Evolutionary conservation across 305 asterid genomes (phyloP), one percentile per base, ranked within the genome.

Genomic region (Rubia balearica): DNA sequence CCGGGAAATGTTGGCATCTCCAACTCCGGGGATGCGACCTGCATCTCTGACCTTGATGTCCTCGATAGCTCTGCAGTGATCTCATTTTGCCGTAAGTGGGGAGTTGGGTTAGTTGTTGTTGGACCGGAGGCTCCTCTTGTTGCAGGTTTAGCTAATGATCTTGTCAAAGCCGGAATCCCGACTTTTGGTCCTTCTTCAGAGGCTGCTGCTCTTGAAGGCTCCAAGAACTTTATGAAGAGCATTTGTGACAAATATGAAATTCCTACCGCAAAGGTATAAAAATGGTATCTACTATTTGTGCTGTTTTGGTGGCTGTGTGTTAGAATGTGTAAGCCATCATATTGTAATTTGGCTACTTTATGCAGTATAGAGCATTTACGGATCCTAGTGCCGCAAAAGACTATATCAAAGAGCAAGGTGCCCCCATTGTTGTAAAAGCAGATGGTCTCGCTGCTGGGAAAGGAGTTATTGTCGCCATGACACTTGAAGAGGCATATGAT

Each of bases 101-200:
- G 88, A 57, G 90, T 94, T 70, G 97, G 96, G 7, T 73, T 94
- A 46, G 97, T 94, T 75, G 92, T 94, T 68, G 78, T 94, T 9
- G 98, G 98, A 42, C 97, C 97, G 0, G 98, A 94, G 88, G 97
- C 95, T 72, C 97, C 95, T 70, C 98, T 94, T 68, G 97, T 91
- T 67, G 95, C 95, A 61, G 98, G 98, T 38, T 96, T 94, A 74
- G 84, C 89, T 70, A 91, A 91, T 75, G 96, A 91, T 78, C 97
- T 94, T 77, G 88, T 81, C 66, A 80, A 84, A 85, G 95, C 84
- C 19, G 96, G 98, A 71, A 87, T 94, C 76, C 93, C 82, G 67
- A 82, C 96, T 62, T 94, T 94, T 74, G 97, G 98, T 70, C 98
- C 96, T 59, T 91, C 98, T 57, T 87, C 97, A 0, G 96, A 94